Conservation (phyloP, 495 filamentous ascomycete species). For the Evansstolkia leycettana region DNA sequence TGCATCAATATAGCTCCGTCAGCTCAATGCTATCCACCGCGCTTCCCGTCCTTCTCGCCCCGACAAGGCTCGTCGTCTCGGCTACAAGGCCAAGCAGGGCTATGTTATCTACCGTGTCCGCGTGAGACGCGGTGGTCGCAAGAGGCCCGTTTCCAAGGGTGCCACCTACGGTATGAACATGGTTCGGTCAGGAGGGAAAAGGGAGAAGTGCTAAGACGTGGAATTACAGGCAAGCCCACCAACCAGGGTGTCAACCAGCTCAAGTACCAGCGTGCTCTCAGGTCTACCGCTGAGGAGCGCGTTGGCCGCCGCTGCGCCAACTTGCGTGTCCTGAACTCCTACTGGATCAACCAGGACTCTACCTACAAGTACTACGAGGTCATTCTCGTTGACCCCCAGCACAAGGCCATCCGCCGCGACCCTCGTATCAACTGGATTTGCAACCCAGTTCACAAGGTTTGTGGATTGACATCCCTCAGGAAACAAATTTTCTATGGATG, state of each 20-base stretch:
- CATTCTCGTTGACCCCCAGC: conserved; percentile 98
- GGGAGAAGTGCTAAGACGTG: neutral
- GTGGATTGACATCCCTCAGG: conserved; percentile 8
- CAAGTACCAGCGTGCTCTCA: conserved; percentile 99
- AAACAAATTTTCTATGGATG: neutral
- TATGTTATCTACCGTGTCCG: conserved; percentile 99
- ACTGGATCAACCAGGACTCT: conserved; percentile 99
- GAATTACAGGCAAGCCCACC: conserved; percentile 80
- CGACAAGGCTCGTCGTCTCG: conserved; percentile 98
- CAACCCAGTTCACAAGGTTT: conserved; percentile 91
- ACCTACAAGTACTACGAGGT: conserved; percentile 99
- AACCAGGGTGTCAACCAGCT: conserved; percentile 99
- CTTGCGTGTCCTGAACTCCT: conserved; percentile 97
- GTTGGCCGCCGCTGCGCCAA: conserved; percentile 97
- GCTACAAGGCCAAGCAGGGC: conserved; percentile 99
- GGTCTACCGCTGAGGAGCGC: conserved; percentile 97
- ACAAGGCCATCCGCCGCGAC: conserved; percentile 99
- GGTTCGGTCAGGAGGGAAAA: no score
- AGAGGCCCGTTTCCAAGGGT: conserved; percentile 92
- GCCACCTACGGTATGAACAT: conserved; percentile 74
- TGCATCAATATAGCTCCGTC: conserved; percentile 98
- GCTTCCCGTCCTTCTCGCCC: conserved; percentile 95
- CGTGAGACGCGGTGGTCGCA: conserved; percentile 94
- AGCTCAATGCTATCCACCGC: conserved; percentile 98
- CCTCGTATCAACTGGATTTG: conserved; percentile 99